Evolutionary conservation across 495 filamentous ascomycete genomes (phyloP), one percentile per base, ranked within the genome.

Genomic region (Schizothecium vesticola): DNA sequence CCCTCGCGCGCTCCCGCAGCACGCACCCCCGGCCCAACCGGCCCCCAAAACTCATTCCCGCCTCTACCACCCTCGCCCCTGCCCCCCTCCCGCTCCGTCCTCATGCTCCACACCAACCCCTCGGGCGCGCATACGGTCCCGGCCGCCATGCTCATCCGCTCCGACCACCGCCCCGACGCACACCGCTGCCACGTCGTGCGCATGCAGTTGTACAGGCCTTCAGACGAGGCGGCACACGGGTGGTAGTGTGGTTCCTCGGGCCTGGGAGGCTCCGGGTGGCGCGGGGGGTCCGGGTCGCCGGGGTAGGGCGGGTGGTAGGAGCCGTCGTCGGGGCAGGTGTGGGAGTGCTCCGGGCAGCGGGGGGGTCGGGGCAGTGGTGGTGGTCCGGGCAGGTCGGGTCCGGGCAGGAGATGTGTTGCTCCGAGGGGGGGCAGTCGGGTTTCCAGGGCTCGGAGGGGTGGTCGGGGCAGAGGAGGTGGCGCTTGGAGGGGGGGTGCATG

Each of bases 131-230:
- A 51, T 19, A 51, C 16, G 16, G 43, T 51, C 43, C 43, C 43
- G 3, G 13, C 43, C 5, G 16, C 43, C 19, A 7, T 51, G 19
- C 43, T 16, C 43, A 51, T n/a, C 43, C 43, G 43, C 43, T 51
- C 43, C 43, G 43, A 51, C 77, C 77, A 80, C 10, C 11, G 61
- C 12, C 77, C 77, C 3, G 74, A 65, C 11, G 74, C 79, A 65
- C 79, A 80, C n/a, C 79, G 77, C 69, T 80, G 79, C 71, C 73
- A 80, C 23, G 71, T 69, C 56, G 63, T 69, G 25, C 72, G 72
- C 70, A 79, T 73, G 75, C 79, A 80, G 72, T 79, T 79, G 77
- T 78, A 80, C 58, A 78, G 75, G 28, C 77, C 79, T 56, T 80
- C 79, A 13, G 73, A 51, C 6, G 16, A 65, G 22, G 70, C 75